These are phyloP conservation scores for Meira miltonrushii DNA, from an alignment of 1,284 basidiomycete species.

Conservation along the genomic window DNA sequence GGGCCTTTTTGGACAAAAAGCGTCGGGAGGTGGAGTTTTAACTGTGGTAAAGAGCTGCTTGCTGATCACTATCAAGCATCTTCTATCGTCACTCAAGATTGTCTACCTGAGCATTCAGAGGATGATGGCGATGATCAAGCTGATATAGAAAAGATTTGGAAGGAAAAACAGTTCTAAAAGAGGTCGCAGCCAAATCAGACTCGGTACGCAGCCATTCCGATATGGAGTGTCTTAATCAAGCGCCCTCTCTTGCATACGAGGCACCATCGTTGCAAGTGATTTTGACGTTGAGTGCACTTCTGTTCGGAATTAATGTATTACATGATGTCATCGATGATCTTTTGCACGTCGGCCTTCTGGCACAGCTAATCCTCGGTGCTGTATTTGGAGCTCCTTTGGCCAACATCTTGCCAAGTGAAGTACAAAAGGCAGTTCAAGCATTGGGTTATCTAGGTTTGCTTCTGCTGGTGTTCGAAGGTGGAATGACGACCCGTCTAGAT, in stretches of 20 bases:
- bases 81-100: too few relatives aligned
- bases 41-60: too few relatives aligned
- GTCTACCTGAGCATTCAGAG: too few relatives aligned
- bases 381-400: slow-evolving; percentile 58
- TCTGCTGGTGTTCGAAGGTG: slow-evolving; percentile 60
- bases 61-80: too few relatives aligned
- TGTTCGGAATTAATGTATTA: background rate
- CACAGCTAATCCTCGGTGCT: slow-evolving; percentile 55
- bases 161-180: too few relatives aligned
- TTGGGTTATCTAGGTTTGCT: slow-evolving; percentile 60
- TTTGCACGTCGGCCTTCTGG: background rate
- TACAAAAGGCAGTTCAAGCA: slow-evolving; percentile 56
- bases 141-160: too few relatives aligned
- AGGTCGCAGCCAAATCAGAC: too few relatives aligned
- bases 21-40: too few relatives aligned
- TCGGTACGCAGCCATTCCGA: too few relatives aligned
- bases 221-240: background rate
- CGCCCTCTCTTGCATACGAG: background rate
- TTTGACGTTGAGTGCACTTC: background rate
- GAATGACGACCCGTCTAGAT: slow-evolving; percentile 24
- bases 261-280: background rate
- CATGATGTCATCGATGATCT: background rate
- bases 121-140: too few relatives aligned
- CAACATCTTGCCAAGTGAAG: slow-evolving; percentile 54
- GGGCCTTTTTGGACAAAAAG: too few relatives aligned